Evolutionary conservation across 2,329 filamentous ascomycete genomes (phyloP).

Genomic region (Beauveria sp.): DNA sequence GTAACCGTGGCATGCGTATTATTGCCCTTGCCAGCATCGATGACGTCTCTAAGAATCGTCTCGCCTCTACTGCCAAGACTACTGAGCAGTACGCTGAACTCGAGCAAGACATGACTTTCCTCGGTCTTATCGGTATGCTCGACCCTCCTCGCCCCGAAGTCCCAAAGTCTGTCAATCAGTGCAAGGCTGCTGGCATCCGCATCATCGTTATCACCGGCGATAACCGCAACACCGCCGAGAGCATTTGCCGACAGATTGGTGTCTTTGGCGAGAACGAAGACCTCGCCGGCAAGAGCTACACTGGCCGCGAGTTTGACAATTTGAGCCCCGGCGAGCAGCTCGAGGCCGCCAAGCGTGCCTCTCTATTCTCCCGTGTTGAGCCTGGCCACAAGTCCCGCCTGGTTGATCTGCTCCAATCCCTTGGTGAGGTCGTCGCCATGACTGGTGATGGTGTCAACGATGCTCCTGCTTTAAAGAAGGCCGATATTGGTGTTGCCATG

Average conservation of each 20-base stretch:
- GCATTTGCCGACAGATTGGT: slow-evolving; percentile 94
- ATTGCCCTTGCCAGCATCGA: slow-evolving; percentile 87
- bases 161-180: slow-evolving; percentile 74
- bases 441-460: slow-evolving; percentile 98
- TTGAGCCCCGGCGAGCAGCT: slow-evolving; percentile 73
- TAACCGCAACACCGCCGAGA: slow-evolving; percentile 96
- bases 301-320: slow-evolving; percentile 88
- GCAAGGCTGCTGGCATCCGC: slow-evolving; percentile 86
- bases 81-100: slow-evolving; percentile 77
- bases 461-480: slow-evolving; percentile 94
- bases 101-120: slow-evolving; percentile 88
- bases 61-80: slow-evolving; percentile 69
- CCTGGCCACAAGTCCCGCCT: slow-evolving; percentile 96
- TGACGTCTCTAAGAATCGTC: slow-evolving; percentile 61
- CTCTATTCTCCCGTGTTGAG: slow-evolving; percentile 92
- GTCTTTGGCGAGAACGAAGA: slow-evolving; percentile 79
- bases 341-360: slow-evolving; percentile 75
- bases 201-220: slow-evolving; percentile 98
- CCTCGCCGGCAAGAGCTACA: slow-evolving; percentile 85
- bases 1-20: slow-evolving; percentile 85
- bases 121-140: slow-evolving; percentile 92
- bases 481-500: slow-evolving; percentile 98
- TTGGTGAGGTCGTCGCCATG: slow-evolving; percentile 96
- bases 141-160: slow-evolving; percentile 95
- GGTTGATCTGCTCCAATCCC: slow-evolving; percentile 88